These are phyloP conservation scores for Monilinia vaccinii-corymbosi DNA, from an alignment of 2,329 filamentous ascomycete genomes.

Conservation along the genomic window DNA sequence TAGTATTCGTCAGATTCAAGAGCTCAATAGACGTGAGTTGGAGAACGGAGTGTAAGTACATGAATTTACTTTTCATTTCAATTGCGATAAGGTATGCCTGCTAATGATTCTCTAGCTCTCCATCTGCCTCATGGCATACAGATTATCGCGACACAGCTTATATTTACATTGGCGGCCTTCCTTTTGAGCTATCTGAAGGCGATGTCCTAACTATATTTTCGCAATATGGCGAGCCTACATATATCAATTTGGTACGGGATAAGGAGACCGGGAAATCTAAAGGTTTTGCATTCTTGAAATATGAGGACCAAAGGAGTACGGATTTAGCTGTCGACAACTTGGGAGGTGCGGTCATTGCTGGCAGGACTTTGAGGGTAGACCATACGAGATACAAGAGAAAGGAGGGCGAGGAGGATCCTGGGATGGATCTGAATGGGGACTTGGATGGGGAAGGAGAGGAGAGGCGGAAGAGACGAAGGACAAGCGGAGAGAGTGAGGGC, in stretches of 20 bases:
- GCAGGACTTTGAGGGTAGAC: conserved; percentile 76
- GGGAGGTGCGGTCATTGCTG: conserved; percentile 74
- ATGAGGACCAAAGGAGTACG: conserved; percentile 93
- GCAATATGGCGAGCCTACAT: conserved; percentile 90
- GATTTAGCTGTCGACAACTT: conserved; percentile 95
- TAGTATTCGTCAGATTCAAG: conserved; percentile 82
- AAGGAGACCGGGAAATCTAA: conserved; percentile 93
- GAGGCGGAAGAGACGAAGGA: conserved; percentile 32
- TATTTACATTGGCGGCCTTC: conserved; percentile 89
- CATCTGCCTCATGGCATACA: conserved; percentile 89
- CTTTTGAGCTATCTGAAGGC: conserved; percentile 88
- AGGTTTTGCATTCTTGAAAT: conserved; percentile 94
- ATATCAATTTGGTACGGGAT: conserved; percentile 85
- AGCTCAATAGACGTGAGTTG: conserved; percentile 89
- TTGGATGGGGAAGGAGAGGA: conserved; percentile 33
- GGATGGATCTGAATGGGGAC: conserved; percentile 26
- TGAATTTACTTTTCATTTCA: neutral
- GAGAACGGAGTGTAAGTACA: conserved; percentile 67
- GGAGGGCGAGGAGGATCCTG: conserved; percentile 50
- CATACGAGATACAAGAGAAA: conserved; percentile 90
- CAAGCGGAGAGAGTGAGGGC: conserved; percentile 31
- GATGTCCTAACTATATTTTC: conserved; percentile 96
- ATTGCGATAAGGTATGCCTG: neutral
- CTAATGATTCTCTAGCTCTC: conserved; percentile 43
- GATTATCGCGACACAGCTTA: conserved; percentile 98